These are phyloP conservation scores for Bonia amplexicaulis DNA, from an alignment of 176 grass and related monocot genomes.

Conservation along the genomic window DNA sequence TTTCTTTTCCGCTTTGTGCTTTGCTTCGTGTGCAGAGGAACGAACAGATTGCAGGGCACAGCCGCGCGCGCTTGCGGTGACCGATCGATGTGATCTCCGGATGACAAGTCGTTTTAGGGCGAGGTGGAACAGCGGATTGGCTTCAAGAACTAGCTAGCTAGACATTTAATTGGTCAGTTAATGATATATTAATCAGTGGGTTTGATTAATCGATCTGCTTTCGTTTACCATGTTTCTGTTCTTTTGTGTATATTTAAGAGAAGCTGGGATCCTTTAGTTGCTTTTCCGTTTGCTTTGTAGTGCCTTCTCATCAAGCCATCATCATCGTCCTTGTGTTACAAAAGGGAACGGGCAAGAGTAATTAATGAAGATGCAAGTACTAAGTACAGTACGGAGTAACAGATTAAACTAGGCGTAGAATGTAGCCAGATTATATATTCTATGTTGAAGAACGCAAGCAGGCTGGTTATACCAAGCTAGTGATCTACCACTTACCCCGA, in stretches of 20 bases:
- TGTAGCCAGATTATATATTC: neutral
- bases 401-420: neutral
- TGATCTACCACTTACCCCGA: neutral
- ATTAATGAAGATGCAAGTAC: neutral
- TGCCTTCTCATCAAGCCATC: neutral
- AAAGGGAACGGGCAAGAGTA: too few species aligned
- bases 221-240: neutral
- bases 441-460: neutral
- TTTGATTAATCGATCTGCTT: neutral
- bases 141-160: neutral
- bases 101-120: conserved; percentile 10
- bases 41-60: neutral
- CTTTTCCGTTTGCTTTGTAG: neutral
- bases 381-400: neutral
- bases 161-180: neutral
- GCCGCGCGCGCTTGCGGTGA: neutral
- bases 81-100: conserved; percentile 15
- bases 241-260: neutral
- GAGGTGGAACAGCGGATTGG: neutral
- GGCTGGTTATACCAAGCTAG: neutral
- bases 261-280: neutral
- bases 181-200: neutral
- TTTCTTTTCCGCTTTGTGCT: neutral
- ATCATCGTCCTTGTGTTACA: neutral
- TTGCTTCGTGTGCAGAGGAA: conserved; percentile 8